phyloP scores from a whole-genome alignment of 441 rosid species.

The Kokia cookei region DNA sequence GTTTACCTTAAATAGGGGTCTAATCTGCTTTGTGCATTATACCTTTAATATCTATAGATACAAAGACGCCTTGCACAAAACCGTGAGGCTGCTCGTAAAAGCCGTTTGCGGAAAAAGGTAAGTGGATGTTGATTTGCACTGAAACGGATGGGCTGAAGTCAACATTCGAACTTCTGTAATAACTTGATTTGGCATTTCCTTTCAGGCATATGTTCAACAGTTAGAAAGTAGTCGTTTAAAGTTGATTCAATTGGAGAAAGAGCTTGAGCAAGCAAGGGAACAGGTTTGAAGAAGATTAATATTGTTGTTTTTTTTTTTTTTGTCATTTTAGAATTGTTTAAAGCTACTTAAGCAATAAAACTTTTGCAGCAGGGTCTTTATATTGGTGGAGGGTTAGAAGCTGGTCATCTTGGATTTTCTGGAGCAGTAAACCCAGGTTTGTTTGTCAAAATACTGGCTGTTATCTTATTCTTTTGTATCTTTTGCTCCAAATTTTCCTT shows the following conservation, averaged over 20 bases:
- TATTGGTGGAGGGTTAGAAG: conserved; percentile 47
- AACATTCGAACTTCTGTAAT: not conserved
- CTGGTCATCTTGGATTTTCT: conserved; percentile 48
- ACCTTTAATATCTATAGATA: conserved; percentile 36
- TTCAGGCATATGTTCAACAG: conserved; percentile 92
- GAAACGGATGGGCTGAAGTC: not conserved
- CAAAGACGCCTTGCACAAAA: conserved; percentile 97
- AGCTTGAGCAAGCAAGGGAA: conserved; percentile 73
- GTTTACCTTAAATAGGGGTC: not conserved
- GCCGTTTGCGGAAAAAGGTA: conserved; percentile 96
- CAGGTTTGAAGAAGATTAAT: conserved; percentile 43
- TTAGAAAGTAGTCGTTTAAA: conserved; percentile 83
- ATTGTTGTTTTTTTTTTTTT: not conserved
- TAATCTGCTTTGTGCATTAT: conserved; percentile 6
- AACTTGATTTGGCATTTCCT: conserved; percentile 11
- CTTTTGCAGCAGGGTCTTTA: conserved; percentile 50
- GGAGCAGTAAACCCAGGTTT: conserved; percentile 64
- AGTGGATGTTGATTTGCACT: not conserved
- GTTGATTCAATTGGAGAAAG: conserved; percentile 81
- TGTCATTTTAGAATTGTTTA: not conserved
- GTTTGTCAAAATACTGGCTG: conserved; percentile 10
- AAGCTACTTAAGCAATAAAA: conserved; percentile 5
- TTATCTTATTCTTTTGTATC: not conserved
- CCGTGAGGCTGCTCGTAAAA: conserved; percentile 97
- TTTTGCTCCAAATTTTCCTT: not conserved